Percentiles rank a stretch among this genome's conserved stretches.
These are phyloP conservation scores for Xylariaceae sp. DNA, from an alignment of 2,329 filamentous ascomycete species.

Conservation along the genomic window DNA sequence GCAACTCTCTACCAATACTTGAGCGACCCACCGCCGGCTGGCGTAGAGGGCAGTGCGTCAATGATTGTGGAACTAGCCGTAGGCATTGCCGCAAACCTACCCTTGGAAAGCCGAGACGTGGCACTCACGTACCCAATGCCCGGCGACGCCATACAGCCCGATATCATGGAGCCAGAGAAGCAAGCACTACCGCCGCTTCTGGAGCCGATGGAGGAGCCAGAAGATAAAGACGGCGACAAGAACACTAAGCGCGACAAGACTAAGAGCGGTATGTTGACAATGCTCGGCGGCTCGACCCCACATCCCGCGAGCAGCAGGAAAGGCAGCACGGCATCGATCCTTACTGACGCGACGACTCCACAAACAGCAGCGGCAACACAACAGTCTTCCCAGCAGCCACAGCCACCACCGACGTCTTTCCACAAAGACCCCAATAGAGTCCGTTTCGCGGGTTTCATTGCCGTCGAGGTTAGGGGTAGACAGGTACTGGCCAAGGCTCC, in stretches of 20 bases:
- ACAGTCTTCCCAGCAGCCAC: slow-evolving; percentile 37
- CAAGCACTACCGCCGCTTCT: slow-evolving; percentile 57
- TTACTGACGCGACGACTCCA: slow-evolving; percentile 39
- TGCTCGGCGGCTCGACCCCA: slow-evolving; percentile 25
- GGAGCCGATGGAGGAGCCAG: slow-evolving; percentile 36
- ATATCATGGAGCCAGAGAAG: slow-evolving; percentile 87
- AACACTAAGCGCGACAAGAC: slow-evolving; percentile 38
- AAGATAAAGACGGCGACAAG: slow-evolving; percentile 39
- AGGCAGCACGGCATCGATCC: slow-evolving; percentile 33
- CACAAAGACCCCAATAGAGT: slow-evolving; percentile 54
- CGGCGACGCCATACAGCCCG: slow-evolving; percentile 63
- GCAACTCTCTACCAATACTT: slow-evolving; percentile 70
- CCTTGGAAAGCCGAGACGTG: slow-evolving; percentile 87
- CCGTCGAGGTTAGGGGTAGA: slow-evolving; percentile 69
- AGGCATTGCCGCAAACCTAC: slow-evolving; percentile 79
- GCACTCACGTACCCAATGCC: slow-evolving; percentile 81
- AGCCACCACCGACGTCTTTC: slow-evolving; percentile 31
- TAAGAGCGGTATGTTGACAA: slow-evolving; percentile 46
- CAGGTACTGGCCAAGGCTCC: slow-evolving; percentile 74
- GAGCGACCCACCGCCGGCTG: slow-evolving; percentile 69
- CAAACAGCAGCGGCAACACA: slow-evolving; percentile 22
- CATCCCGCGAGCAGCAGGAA: slow-evolving; percentile 31
- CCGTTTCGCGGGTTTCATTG: slow-evolving; percentile 71
- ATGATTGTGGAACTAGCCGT: slow-evolving; percentile 93
- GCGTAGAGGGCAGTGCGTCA: slow-evolving; percentile 80